phyloP scores from a whole-genome alignment of 2,329 filamentous ascomycete genomes.

The Rhynchosporium agropyri region DNA sequence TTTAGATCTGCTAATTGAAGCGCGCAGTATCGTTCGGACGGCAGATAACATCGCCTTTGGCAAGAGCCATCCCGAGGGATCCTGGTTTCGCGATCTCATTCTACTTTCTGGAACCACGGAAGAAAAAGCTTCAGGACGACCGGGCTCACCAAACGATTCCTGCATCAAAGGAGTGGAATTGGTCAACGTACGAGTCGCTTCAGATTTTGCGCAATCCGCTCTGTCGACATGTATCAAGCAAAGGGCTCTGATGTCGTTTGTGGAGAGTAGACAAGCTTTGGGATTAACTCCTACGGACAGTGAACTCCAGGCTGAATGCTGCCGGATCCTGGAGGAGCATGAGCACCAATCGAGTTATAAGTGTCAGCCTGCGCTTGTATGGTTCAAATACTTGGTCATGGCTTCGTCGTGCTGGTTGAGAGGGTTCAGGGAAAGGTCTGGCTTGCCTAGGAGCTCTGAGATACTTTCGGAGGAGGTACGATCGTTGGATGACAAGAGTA shows the following conservation, averaged over 20 bases:
- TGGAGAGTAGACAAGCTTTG: slow-evolving; percentile 42
- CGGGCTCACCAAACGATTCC: slow-evolving; percentile 11
- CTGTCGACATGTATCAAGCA: slow-evolving; percentile 35
- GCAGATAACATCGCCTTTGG: slow-evolving; percentile 52
- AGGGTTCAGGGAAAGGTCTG: slow-evolving; percentile 57
- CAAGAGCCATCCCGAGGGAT: slow-evolving; percentile 42
- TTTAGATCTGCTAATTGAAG: slow-evolving; percentile 58
- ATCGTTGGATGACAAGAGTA: slow-evolving; percentile 56
- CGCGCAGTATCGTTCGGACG: slow-evolving; percentile 60
- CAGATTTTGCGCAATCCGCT: slow-evolving; percentile 21
- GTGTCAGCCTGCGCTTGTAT: slow-evolving; percentile 48
- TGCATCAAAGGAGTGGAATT: slow-evolving; percentile 27
- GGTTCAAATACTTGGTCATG: slow-evolving; percentile 57
- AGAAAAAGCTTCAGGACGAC: slow-evolving; percentile 6
- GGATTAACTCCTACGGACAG: slow-evolving; percentile 62
- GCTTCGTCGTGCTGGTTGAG: slow-evolving; percentile 57
- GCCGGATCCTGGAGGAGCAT: slow-evolving; percentile 58
- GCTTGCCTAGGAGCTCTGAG: slow-evolving; percentile 59
- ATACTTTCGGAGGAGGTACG: slow-evolving; percentile 52
- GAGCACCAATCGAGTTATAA: slow-evolving; percentile 47
- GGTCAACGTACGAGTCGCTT: slow-evolving; percentile 17
- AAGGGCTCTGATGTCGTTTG: slow-evolving; percentile 33
- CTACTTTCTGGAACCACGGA: slow-evolving; percentile 47
- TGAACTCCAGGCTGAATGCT: slow-evolving; percentile 62
- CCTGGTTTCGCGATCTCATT: slow-evolving; percentile 63